These are phyloP conservation scores for Pichia exigua DNA, from an alignment of 805 yeast species.

Conservation along the genomic window DNA sequence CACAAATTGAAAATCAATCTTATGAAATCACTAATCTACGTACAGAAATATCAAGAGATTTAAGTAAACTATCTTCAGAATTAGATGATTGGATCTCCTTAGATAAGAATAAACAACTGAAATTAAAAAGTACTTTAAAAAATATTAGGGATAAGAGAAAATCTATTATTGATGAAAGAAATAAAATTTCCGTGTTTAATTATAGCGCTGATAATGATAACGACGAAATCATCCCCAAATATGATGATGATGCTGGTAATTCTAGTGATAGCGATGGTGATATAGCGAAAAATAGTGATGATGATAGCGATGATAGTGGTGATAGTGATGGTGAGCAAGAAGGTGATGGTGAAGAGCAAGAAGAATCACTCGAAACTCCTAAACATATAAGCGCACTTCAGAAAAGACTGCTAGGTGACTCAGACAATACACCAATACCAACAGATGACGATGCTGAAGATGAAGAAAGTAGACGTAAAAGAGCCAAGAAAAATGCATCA, in stretches of 20 bases:
- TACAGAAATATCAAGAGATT: conserved; percentile 17
- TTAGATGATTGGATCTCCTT: conserved; percentile 27
- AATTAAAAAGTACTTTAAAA: background rate
- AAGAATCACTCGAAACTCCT: background rate
- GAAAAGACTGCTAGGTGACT: background rate
- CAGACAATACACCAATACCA: background rate
- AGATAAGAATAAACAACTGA: conserved; percentile 6
- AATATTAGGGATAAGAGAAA: conserved; percentile 2
- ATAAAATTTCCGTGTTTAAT: conserved; percentile 4
- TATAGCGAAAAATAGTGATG: background rate
- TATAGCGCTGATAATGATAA: conserved; percentile 6
- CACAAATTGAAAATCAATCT: conserved; percentile 13
- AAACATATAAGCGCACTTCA: background rate
- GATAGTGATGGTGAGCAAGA: background rate
- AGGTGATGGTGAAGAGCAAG: background rate
- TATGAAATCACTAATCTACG: conserved; percentile 17
- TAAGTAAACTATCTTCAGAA: conserved; percentile 22
- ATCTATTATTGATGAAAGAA: background rate
- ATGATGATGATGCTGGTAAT: conserved; percentile 11
- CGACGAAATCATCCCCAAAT: conserved; percentile 15
- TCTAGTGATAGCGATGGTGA: conserved; percentile 1
- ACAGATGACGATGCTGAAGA: conserved; percentile 4
- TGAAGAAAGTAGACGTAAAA: background rate
- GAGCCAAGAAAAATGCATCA: background rate
- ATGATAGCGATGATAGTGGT: conserved; percentile 1